Evolutionary conservation across 805 yeast species (phyloP), one percentile per base, ranked within the genome.

Genomic region (Metschnikowia santaceciliae): DNA sequence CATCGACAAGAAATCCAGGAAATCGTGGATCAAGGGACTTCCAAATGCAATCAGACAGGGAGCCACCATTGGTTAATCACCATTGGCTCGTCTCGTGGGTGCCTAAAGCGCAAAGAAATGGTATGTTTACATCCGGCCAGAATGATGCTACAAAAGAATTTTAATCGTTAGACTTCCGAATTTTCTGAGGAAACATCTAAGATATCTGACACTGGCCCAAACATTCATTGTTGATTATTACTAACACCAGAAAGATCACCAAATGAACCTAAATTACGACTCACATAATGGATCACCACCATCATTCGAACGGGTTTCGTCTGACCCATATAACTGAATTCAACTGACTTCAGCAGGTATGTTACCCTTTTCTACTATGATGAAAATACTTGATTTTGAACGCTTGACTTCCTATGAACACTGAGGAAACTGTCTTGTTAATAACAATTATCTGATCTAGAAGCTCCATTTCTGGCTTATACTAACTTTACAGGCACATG

Each of bases 21-120:
- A 85, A 59, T 77, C 87, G 4, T 90, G 95, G 90, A 84, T 90
- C 26, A 84, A 82, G 60, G 96, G 94, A 2, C 72, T 90, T 43
- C 90, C 90, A 26, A 82, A 77, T 48, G 84, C 86, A 2, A 75
- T 88, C 32, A 79, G 81, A 59, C 78, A 77, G 51, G 83, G 71
- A 2, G 57, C 62, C n/a, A 62, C 68, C 13, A 52, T 71, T 30
- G 73, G 72, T 13, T 69, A 57, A 51, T n/a, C 23, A 8, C 17
- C 15, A 34, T 45, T 17, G 41, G 41, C 8, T n/a, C 14, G 7
- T 33, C 35, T 33, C 35, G 35, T 32, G 34, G 10, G 10, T 14
- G 40, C 15, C 26, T 17, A 5, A 11, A 17, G 11, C 4, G 15
- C 35, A 13, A 11, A 13, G 22, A 32, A 42, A 26, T 26, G 61